These are phyloP conservation scores for Rhizophlyctis rosea DNA, from an alignment of 192 early-diverging fungal genomes.

Conservation along the genomic window DNA sequence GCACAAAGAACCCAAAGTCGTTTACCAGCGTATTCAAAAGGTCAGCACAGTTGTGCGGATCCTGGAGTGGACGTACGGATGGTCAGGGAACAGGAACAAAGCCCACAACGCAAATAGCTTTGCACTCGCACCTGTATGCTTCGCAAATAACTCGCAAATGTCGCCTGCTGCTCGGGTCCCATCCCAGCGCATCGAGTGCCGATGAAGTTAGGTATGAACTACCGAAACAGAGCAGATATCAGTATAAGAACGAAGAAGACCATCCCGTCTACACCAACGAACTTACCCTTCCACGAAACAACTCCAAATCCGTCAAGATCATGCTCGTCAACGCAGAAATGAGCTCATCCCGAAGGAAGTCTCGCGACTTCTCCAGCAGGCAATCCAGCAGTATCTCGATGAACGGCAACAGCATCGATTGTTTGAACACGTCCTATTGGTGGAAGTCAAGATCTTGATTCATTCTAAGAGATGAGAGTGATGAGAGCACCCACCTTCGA, in stretches of 20 bases:
- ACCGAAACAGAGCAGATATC: not conserved
- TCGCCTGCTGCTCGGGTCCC: slow-evolving; percentile 3
- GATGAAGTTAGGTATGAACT: slow-evolving; percentile 4
- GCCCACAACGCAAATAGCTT: too few species aligned
- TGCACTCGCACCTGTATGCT: slow-evolving; percentile 13
- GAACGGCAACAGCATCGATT: slow-evolving; percentile 22
- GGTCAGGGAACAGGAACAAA: too few species aligned
- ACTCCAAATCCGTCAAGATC: slow-evolving; percentile 3
- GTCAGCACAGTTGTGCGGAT: not conserved
- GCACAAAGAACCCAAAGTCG: not conserved
- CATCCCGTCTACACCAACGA: not conserved
- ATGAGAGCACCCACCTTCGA: slow-evolving; percentile 22
- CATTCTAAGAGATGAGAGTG: not conserved
- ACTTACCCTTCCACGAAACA: slow-evolving; percentile 12
- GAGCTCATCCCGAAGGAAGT: slow-evolving; percentile 25
- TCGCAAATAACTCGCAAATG: not conserved
- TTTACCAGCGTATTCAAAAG: not conserved
- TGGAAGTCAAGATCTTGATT: not conserved
- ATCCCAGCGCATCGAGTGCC: not conserved
- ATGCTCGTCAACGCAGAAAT: slow-evolving; percentile 6
- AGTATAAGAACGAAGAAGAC: too few species aligned
- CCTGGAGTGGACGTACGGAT: too few species aligned
- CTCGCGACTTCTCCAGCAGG: slow-evolving; percentile 12
- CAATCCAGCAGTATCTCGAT: slow-evolving; percentile 21
- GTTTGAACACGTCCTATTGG: slow-evolving; percentile 23